These are phyloP conservation scores for Aspergillus proliferans DNA, from an alignment of 2,329 filamentous ascomycete species.

Conservation along the genomic window DNA sequence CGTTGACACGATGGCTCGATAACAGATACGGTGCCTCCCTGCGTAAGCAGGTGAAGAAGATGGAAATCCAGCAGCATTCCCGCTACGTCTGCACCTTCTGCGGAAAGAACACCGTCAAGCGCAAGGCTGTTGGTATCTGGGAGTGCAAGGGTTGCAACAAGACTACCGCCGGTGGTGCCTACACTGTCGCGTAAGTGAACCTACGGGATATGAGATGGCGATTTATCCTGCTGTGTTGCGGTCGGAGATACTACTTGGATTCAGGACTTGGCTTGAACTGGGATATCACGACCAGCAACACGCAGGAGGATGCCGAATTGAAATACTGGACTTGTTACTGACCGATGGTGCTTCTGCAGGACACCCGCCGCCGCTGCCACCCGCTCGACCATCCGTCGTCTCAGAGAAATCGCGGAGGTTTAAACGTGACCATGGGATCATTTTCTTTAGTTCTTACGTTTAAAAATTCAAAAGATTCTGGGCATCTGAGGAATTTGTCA, in stretches of 20 bases:
- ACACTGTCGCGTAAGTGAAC: conserved; percentile 84
- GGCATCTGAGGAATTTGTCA: conserved; percentile 16
- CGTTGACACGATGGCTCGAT: conserved; percentile 15
- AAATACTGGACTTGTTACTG: neutral
- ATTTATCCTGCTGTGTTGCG: no score
- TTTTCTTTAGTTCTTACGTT: conserved; percentile 27
- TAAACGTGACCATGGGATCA: conserved; percentile 33
- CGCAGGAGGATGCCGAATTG: no score
- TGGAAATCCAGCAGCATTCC: conserved; percentile 98
- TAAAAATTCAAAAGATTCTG: conserved; percentile 34
- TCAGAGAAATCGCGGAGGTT: conserved; percentile 96
- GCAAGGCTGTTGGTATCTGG: conserved; percentile 91
- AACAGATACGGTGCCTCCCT: conserved; percentile 95
- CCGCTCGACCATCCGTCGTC: conserved; percentile 91
- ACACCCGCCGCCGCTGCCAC: conserved; percentile 90
- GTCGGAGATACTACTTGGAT: no score
- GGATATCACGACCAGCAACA: no score
- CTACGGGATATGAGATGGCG: neutral
- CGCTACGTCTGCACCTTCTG: conserved; percentile 98
- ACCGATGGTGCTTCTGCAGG: conserved; percentile 41
- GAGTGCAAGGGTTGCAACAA: conserved; percentile 94
- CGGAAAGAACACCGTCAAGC: conserved; percentile 91
- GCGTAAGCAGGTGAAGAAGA: conserved; percentile 99
- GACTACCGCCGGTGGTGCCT: conserved; percentile 88
- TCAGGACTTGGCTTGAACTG: no score